A percentile compares a stretch with the other conserved stretches of the same genome.
phyloP scores from a whole-genome alignment of 2,329 filamentous ascomycete species.

The Fusarium setosum region DNA sequence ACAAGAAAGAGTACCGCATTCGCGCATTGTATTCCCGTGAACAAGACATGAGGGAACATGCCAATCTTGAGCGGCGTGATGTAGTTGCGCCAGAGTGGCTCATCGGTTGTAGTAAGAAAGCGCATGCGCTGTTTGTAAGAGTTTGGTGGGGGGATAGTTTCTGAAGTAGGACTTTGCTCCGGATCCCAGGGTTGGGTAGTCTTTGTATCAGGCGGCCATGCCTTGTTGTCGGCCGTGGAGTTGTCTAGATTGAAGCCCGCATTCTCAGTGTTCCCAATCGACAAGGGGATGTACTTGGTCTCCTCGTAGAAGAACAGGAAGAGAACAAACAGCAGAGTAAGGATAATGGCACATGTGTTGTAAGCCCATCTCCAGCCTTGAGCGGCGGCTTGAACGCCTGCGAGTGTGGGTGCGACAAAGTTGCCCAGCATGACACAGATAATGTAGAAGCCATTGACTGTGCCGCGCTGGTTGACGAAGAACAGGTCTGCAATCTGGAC shows the following conservation, averaged over 20 bases:
- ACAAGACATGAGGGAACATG: conserved; percentile 50
- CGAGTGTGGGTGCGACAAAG: conserved; percentile 41
- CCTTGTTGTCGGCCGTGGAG: background rate
- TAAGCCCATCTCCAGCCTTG: conserved; percentile 29
- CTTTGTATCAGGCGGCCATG: background rate
- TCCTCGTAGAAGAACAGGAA: conserved; percentile 36
- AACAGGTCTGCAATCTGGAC: conserved; percentile 42
- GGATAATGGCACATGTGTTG: conserved; percentile 21
- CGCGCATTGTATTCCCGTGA: conserved; percentile 39
- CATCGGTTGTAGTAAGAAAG: conserved; percentile 19
- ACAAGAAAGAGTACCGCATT: background rate
- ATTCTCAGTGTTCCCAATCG: background rate
- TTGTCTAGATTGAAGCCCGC: background rate
- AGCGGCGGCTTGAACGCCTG: conserved; percentile 26
- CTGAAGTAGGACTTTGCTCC: background rate
- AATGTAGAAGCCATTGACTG: conserved; percentile 43
- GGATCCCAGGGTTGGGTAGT: background rate
- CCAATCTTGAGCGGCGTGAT: background rate
- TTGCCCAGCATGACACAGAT: conserved; percentile 38
- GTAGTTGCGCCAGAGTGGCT: conserved; percentile 15
- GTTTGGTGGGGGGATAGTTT: background rate
- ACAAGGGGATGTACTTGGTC: conserved; percentile 37
- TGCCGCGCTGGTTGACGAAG: conserved; percentile 42
- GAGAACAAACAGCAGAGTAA: conserved; percentile 25
- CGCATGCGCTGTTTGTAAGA: background rate